phyloP scores from a whole-genome alignment of 2,329 filamentous ascomycete species.

The Geosmithia putterillii region DNA sequence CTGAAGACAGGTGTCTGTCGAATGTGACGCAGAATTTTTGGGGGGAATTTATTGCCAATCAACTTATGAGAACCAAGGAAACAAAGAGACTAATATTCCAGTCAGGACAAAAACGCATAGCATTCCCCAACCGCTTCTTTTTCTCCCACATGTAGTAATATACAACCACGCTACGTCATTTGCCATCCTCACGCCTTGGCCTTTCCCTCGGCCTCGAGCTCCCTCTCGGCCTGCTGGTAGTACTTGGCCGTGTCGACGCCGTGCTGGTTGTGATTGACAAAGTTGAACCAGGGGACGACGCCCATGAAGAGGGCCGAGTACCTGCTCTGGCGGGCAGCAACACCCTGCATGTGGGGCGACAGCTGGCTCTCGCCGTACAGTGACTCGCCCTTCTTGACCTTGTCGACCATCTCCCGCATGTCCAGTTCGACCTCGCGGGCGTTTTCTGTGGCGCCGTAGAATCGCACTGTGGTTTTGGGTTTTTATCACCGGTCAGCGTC shows the following conservation, averaged over 20 bases:
- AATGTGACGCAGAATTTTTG: no score
- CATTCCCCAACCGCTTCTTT: not conserved
- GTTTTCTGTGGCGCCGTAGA: constrained; percentile 94
- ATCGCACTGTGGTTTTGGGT: constrained; percentile 59
- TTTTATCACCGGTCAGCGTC: not conserved
- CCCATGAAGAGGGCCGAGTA: constrained; percentile 78
- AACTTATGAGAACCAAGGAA: no score
- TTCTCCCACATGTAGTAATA: not conserved
- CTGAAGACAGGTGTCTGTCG: no score
- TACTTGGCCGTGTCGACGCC: constrained; percentile 98
- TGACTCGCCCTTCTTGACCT: constrained; percentile 84
- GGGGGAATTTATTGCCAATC: no score
- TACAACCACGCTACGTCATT: not conserved
- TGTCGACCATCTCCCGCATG: constrained; percentile 95
- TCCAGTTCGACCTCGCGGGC: constrained; percentile 85
- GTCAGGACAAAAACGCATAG: not conserved
- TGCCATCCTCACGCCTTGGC: not conserved
- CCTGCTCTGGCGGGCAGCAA: constrained; percentile 82
- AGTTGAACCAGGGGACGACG: constrained; percentile 92
- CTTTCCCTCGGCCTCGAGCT: constrained; percentile 64
- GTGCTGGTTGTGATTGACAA: constrained; percentile 93
- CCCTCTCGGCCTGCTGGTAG: constrained; percentile 87
- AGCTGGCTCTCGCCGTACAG: constrained; percentile 74
- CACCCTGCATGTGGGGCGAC: constrained; percentile 84
- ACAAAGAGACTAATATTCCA: not conserved